These are phyloP conservation scores for Erythrobasidium yunnanense DNA, from an alignment of 768 basidiomycete genomes.

Conservation along the genomic window DNA sequence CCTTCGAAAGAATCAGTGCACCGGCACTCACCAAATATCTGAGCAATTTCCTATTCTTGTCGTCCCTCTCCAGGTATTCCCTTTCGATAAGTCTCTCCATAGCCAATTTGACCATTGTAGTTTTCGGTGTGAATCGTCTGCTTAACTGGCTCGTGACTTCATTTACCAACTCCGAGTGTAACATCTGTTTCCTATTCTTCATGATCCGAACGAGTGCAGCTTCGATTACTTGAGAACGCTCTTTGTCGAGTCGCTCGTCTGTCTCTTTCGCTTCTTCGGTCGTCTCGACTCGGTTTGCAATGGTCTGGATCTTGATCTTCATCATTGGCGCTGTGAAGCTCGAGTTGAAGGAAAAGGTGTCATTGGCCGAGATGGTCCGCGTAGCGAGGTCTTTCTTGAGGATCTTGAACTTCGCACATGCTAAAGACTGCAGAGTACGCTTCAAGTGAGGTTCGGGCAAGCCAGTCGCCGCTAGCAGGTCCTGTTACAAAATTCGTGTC, in stretches of 20 bases:
- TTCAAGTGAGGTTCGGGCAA: constrained; percentile 69
- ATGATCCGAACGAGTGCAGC: constrained; percentile 95
- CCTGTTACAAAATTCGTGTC: constrained; percentile 46
- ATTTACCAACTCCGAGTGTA: constrained; percentile 74
- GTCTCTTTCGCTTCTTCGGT: constrained; percentile 82
- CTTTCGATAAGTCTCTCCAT: constrained; percentile 92
- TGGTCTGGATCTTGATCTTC: constrained; percentile 83
- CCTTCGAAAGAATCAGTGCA: too few species aligned
- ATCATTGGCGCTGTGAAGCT: constrained; percentile 70
- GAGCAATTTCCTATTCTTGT: constrained; percentile 45
- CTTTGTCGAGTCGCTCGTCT: constrained; percentile 77
- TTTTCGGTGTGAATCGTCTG: constrained; percentile 73
- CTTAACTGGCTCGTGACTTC: constrained; percentile 82
- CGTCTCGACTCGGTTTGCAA: constrained; percentile 77
- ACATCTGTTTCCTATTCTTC: constrained; percentile 86
- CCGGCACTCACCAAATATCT: constrained; percentile 32
- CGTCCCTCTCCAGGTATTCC: constrained; percentile 85
- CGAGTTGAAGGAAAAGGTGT: constrained; percentile 80
- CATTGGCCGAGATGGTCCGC: constrained; percentile 62
- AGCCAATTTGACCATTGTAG: constrained; percentile 76
- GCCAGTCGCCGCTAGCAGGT: constrained; percentile 63
- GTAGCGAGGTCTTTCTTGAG: constrained; percentile 81
- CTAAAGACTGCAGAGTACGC: constrained; percentile 88
- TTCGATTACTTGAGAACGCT: constrained; percentile 82
- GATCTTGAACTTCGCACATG: constrained; percentile 86